Base-by-base conservation (phyloP, 345 rosid species). In the Populus nigra region DNA sequence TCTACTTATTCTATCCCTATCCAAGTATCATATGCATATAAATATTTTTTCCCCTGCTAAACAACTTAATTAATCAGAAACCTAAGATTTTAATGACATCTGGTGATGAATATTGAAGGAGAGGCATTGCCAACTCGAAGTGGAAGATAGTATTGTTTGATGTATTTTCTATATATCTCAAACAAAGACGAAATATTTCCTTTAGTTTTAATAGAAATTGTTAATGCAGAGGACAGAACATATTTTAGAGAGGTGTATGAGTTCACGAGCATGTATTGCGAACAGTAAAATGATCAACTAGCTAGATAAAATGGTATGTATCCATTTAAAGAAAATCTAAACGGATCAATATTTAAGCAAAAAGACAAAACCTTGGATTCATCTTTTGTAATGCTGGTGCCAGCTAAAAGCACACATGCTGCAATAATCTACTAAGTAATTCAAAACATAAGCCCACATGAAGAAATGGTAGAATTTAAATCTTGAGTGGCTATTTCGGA, bases 291-390 rank as follows among this genome's bases (percentile, higher is more conserved):
- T 63, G 8, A 15, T 77, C 20, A 74, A 71, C 38, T 9, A n/a
- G 65, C 65, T 8, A 10, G 29, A 12, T 59, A 59, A 3, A 17
- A 35, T 5, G 45, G n/a, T 67, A 36, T 78, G 45, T 78, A 74
- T 70, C 71, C 25, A 59, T 72, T 63, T 77, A 75, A 80, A 84
- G 81, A 76, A 70, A 77, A 74, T 67, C 63, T 67, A 75, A 36
- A 65, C 35, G 45, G 59, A 84, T 83, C 81, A 72, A 84, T 83
- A 84, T 76, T 67, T 70, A 77, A 77, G 79, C 81, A 75, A 85
- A 80, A 88, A 70, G 90, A 86, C 89, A 84, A 88, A 86, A 76
- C 74, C 77, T 69, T 81, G 73, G 83, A 77, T 84, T 85, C 74
- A 82, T 79, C 77, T 76, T 80, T 75, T 71, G 79, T 71, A 78